Evolutionary conservation across 257 asterid genomes (phyloP).

Genomic region (Thymus mandschuricus): DNA sequence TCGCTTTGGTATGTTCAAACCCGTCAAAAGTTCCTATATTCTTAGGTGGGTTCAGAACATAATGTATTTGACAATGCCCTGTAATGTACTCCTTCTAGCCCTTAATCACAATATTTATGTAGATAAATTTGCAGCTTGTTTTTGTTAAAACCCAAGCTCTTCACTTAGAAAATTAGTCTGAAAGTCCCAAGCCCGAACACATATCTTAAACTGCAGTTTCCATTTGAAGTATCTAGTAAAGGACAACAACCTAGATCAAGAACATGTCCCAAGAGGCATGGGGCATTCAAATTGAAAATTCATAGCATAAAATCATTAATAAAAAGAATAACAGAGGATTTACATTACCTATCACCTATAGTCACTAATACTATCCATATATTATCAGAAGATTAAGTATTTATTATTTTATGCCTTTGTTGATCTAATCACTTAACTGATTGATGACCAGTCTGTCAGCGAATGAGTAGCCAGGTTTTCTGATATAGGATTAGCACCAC

Average conservation of each 20-base stretch:
- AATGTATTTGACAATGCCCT: background rate
- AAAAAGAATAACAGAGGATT: background rate
- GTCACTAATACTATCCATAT: background rate
- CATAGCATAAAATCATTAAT: constrained; percentile 1
- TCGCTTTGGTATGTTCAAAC: background rate
- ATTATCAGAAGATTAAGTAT: background rate
- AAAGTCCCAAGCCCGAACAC: no score
- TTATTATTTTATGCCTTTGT: background rate
- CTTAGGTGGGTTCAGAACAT: background rate
- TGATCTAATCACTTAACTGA: background rate
- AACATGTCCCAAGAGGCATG: background rate
- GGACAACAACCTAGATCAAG: background rate
- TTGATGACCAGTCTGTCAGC: background rate
- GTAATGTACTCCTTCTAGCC: no score
- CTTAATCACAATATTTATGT: no score
- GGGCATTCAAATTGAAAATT: background rate
- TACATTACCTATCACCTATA: background rate
- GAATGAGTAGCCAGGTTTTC: constrained; percentile 1
- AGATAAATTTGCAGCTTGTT: no score
- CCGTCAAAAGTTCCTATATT: background rate
- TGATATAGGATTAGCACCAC: background rate
- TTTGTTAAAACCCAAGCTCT: no score
- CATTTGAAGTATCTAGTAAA: background rate
- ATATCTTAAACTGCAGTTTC: no score
- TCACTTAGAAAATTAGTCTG: no score